A percentile compares a stretch with the other conserved stretches of the same genome.
Evolutionary conservation across 441 rosid genomes (phyloP).

Genomic region (Gossypium gossypioides): DNA sequence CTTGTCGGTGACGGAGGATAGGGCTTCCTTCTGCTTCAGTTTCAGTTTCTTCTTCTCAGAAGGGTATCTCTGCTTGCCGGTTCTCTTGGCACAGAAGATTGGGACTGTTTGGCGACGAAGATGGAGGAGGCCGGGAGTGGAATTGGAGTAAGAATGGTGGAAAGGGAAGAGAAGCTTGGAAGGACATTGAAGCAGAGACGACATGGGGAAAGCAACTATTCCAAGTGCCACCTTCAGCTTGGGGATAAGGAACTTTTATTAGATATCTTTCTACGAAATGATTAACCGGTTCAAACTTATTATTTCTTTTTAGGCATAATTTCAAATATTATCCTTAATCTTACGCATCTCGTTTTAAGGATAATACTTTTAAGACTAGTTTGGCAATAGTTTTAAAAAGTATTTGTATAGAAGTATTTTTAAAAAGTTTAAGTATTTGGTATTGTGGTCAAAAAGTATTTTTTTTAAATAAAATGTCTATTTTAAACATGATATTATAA

Average conservation of each 20-base stretch:
- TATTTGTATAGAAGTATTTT: too few species aligned
- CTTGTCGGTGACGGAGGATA: slow-evolving; percentile 43
- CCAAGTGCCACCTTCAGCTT: not conserved
- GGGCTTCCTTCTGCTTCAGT: slow-evolving; percentile 42
- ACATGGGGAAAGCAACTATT: slow-evolving; percentile 16
- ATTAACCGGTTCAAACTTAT: too few species aligned
- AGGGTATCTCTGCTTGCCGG: slow-evolving; percentile 80
- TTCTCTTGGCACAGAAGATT: slow-evolving; percentile 52
- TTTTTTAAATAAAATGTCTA: too few species aligned
- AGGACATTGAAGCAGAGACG: slow-evolving; percentile 15
- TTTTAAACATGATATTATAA: too few species aligned
- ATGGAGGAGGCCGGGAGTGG: slow-evolving; percentile 1
- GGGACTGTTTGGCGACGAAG: slow-evolving; percentile 24
- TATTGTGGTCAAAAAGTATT: too few species aligned
- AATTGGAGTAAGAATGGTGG: slow-evolving; percentile 9
- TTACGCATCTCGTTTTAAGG: too few species aligned
- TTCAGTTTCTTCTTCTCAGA: slow-evolving; percentile 84
- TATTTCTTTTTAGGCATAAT: too few species aligned
- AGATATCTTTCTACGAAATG: not conserved
- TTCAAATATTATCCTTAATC: too few species aligned
- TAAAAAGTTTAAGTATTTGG: too few species aligned
- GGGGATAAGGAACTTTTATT: slow-evolving; percentile 3
- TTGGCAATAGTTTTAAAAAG: too few species aligned
- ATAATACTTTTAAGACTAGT: too few species aligned
- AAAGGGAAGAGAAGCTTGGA: slow-evolving; percentile 11